Conservation (phyloP, 768 basidiomycete genomes). For the Hypsizygus marmoreus region DNA sequence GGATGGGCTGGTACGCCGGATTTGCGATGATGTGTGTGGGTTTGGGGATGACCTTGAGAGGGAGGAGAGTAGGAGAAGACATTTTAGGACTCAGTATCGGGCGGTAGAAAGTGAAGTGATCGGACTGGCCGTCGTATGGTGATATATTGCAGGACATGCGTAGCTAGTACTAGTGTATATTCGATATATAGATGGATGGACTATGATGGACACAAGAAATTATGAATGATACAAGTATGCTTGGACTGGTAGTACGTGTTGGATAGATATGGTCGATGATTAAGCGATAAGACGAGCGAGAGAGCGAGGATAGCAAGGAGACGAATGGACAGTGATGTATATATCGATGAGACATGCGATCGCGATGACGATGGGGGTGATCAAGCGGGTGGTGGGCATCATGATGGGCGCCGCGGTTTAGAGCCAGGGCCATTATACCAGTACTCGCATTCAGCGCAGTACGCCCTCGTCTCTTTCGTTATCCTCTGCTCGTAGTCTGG, state of each 20-base stretch:
- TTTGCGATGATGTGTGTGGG: constrained; percentile 31
- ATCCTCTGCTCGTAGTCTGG: constrained; percentile 70
- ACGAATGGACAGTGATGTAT: constrained; percentile 6
- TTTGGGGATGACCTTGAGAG: constrained; percentile 37
- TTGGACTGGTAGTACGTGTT: too few relatives aligned
- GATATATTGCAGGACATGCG: constrained; percentile 7
- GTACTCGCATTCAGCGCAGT: constrained; percentile 59
- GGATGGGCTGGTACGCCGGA: constrained; percentile 38
- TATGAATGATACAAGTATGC: background rate
- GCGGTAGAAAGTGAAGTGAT: constrained; percentile 86
- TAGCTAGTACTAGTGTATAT: background rate
- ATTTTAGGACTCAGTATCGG: constrained; percentile 79
- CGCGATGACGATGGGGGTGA: constrained; percentile 5
- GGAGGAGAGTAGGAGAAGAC: constrained; percentile 42
- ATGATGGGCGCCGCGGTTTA: constrained; percentile 32
- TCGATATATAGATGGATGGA: background rate
- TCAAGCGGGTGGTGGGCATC: constrained; percentile 14
- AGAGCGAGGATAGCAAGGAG: constrained; percentile 16
- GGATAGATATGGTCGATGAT: constrained; percentile 5
- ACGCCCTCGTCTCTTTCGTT: constrained; percentile 49
- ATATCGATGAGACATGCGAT: constrained; percentile 1
- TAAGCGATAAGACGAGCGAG: constrained; percentile 1
- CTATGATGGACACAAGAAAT: background rate
- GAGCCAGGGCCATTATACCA: constrained; percentile 55
- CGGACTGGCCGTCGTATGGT: constrained; percentile 79